phyloP scores from a whole-genome alignment of 305 asterid genomes.

The Plantago lanceolata region DNA sequence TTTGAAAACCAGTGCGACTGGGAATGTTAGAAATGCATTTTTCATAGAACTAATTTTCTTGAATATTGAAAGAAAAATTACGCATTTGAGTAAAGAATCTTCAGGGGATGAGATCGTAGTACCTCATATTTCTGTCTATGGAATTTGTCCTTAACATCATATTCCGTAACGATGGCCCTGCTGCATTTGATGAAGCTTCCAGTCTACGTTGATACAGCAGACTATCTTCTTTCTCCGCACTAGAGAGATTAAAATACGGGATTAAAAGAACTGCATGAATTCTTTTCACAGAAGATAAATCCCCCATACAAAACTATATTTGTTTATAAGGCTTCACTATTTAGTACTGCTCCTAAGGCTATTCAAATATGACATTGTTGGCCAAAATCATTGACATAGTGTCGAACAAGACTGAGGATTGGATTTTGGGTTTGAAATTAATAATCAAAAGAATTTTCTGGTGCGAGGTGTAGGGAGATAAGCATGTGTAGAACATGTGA shows the following conservation, averaged over 20 bases:
- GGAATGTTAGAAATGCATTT: neutral
- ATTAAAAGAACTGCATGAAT: constrained; percentile 9
- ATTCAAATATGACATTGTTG: neutral
- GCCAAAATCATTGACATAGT: neutral
- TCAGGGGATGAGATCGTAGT: constrained; percentile 20
- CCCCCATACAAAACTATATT: constrained; percentile 10
- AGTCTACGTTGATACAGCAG: constrained; percentile 64
- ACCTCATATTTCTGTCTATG: constrained; percentile 75
- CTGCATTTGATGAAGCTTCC: constrained; percentile 69
- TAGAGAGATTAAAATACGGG: constrained; percentile 32
- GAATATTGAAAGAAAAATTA: constrained; percentile 15
- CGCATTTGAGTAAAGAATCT: neutral
- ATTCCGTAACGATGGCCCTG: constrained; percentile 77
- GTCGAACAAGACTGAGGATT: neutral
- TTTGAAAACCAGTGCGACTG: neutral
- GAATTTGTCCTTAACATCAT: constrained; percentile 79
- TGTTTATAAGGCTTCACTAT: constrained; percentile 8
- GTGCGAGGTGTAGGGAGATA: neutral
- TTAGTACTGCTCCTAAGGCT: constrained; percentile 11
- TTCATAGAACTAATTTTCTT: constrained; percentile 18
- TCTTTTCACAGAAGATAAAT: constrained; percentile 18
- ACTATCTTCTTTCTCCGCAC: constrained; percentile 83
- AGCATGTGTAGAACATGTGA: neutral
- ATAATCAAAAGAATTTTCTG: neutral
- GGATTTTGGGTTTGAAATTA: neutral